Conservation (phyloP, 345 rosid genomes). For the Trapa incisa region DNA sequence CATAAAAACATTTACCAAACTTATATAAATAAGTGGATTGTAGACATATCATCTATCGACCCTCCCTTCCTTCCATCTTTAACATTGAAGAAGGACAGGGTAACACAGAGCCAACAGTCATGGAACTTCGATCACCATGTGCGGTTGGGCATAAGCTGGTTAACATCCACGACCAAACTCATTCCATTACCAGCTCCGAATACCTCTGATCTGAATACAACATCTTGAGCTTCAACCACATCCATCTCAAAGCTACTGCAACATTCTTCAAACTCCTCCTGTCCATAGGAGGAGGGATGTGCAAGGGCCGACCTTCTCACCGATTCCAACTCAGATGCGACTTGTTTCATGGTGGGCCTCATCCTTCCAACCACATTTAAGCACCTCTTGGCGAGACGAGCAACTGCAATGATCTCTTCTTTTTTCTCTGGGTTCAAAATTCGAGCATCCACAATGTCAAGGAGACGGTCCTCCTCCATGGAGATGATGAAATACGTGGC, state of each 20-base stretch:
- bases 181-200: rapidly evolving
- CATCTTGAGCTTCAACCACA: not conserved
- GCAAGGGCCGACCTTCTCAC: not conserved
- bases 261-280: not conserved
- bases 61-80: too few species aligned
- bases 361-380: not conserved
- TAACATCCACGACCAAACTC: not conserved
- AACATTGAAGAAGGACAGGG: too few species aligned
- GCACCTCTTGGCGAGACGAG: slow-evolving; percentile 4
- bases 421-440: not conserved
- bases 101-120: too few species aligned
- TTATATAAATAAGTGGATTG: too few species aligned
- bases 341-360: slow-evolving; percentile 8
- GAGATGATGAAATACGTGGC: slow-evolving; percentile 3
- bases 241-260: too few species aligned
- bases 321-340: slow-evolving; percentile 2
- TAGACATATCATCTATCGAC: too few species aligned
- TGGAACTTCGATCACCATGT: not conserved
- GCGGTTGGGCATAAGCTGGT: too few species aligned
- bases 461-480: not conserved
- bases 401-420: slow-evolving; percentile 1
- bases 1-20: too few species aligned
- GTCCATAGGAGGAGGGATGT: not conserved
- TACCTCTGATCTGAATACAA: not conserved
- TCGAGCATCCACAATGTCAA: slow-evolving; percentile 1